Percentiles rank a stretch among this genome's conserved stretches.
Conservation (phyloP, 2,329 filamentous ascomycete species). For the Aspergillus aculeatus region DNA sequence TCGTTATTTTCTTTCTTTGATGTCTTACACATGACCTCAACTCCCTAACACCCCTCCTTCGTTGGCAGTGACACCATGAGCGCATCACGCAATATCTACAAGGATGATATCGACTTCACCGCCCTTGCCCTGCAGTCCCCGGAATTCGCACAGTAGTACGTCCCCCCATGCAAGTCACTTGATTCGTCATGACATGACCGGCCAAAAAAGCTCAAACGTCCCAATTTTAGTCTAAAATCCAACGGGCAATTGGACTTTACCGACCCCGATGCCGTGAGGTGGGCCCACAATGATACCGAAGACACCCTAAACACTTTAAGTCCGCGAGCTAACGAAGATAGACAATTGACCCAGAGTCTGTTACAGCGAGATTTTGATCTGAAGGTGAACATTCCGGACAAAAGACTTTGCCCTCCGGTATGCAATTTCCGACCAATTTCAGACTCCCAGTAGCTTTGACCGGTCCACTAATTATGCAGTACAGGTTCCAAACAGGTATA, state of each 20-base stretch:
- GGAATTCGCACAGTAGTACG: conserved; percentile 59
- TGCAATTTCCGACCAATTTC: conserved; percentile 15
- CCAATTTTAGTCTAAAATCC: conserved; percentile 45
- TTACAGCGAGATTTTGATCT: conserved; percentile 74
- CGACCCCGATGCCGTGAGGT: conserved; percentile 73
- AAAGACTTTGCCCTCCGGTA: conserved; percentile 85
- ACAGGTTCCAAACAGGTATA: conserved; percentile 49
- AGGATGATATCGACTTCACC: conserved; percentile 61
- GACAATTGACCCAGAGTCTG: conserved; percentile 72
- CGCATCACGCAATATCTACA: conserved; percentile 50
- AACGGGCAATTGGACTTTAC: conserved; percentile 74
- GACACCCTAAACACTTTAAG: conserved; percentile 10
- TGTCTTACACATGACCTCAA: conserved; percentile 3
- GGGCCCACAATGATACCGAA: conserved; percentile 27
- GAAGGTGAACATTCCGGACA: conserved; percentile 66
- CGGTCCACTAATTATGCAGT: conserved; percentile 5
- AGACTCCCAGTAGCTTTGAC: neutral
- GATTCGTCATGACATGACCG: conserved; percentile 21
- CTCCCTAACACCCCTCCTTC: neutral
- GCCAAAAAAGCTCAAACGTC: neutral
- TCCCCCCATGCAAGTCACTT: conserved; percentile 40
- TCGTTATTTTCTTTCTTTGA: neutral
- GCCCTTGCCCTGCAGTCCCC: conserved; percentile 58
- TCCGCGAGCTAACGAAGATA: conserved; percentile 25
- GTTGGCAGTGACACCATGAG: conserved; percentile 27